These are phyloP conservation scores for Nepenthes mirabilis DNA, from an alignment of 148 eudicot genomes.

Conservation along the genomic window DNA sequence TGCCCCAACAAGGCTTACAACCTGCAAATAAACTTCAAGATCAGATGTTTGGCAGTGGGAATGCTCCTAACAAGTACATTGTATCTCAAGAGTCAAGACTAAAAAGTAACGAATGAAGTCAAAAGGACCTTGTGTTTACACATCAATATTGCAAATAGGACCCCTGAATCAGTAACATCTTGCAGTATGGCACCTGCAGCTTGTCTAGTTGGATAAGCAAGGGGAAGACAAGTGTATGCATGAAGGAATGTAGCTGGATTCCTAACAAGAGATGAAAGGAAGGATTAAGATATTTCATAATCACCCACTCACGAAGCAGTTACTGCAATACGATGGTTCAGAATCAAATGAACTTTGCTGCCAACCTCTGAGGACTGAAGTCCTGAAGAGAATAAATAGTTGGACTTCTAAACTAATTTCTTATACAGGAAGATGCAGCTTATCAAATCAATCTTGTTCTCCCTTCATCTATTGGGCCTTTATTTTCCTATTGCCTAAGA, in stretches of 20 bases:
- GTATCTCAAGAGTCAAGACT: slow-evolving; percentile 1
- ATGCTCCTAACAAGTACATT: neutral
- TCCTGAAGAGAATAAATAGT: too few species aligned
- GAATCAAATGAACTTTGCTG: too few species aligned
- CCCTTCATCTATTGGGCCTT: too few species aligned
- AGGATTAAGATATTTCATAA: neutral
- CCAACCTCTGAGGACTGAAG: too few species aligned
- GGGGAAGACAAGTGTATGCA: slow-evolving; percentile 96
- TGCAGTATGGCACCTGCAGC: slow-evolving; percentile 92
- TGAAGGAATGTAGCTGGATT: slow-evolving; percentile 97
- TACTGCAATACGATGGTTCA: neutral
- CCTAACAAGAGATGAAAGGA: slow-evolving; percentile 19
- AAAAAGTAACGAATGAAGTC: neutral
- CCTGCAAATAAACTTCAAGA: slow-evolving; percentile 41
- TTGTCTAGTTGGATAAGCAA: slow-evolving; percentile 88
- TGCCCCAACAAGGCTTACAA: slow-evolving; percentile 88
- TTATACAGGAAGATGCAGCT: too few species aligned
- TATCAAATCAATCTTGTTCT: too few species aligned
- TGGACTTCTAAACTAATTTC: too few species aligned
- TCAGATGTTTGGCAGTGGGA: neutral
- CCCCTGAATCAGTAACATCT: slow-evolving; percentile 93
- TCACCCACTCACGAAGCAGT: neutral
- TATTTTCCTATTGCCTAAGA: too few species aligned
- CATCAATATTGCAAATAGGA: slow-evolving; percentile 89
- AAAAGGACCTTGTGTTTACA: slow-evolving; percentile 77